Base-by-base conservation (phyloP, 2,329 filamentous ascomycete genomes). In the Alternaria sp. region DNA sequence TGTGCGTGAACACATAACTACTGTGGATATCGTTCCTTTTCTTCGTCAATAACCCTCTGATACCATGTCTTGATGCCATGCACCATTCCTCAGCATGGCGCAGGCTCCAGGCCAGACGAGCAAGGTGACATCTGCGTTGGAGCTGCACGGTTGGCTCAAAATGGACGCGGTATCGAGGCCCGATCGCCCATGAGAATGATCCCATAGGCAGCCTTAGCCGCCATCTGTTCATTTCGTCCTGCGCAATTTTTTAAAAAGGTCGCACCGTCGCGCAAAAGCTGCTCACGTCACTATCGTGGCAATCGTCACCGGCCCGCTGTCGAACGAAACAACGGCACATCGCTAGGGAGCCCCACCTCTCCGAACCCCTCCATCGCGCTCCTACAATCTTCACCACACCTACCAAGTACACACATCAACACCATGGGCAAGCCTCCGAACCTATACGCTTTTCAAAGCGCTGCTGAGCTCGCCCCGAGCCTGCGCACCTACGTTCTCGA, bases 401-500 rank as follows among this genome's bases (percentile, higher is more conserved):
- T 47, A 62, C 59, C 34, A 41, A 20, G 59, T 49, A 55, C 46
- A 52, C 47, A 57, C 63, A 44, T 57, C 63, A 64, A 62, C 61
- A 72, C 42, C 42, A 79, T 79, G 77, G 77, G 76, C 55, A 79
- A 79, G 61, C 77, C 77, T 47, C 75, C 86, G 68, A 87, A 85
- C 70, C 90, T 99, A 73, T 96, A 91, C 85, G 88, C 91, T 69
- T 98, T 96, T 81, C 82, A 88, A 68, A 85, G 85, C 79, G 82
- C 86, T 73, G 85, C 88, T 67, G 84, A 87, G 61, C 89, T 99
- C 68, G 92, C 93, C 20, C 82, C 86, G 36, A 89, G 90, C 66
- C 87, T 99, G 70, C 91, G 94, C 75, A 83, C 87, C 70, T 97
- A 96, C 81, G 84, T 98, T 72, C 85, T 97, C 71, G 87, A 91